Evolutionary conservation across 352 stramenopile genomes (phyloP).

Genomic region (Pythium scleroteichum): DNA sequence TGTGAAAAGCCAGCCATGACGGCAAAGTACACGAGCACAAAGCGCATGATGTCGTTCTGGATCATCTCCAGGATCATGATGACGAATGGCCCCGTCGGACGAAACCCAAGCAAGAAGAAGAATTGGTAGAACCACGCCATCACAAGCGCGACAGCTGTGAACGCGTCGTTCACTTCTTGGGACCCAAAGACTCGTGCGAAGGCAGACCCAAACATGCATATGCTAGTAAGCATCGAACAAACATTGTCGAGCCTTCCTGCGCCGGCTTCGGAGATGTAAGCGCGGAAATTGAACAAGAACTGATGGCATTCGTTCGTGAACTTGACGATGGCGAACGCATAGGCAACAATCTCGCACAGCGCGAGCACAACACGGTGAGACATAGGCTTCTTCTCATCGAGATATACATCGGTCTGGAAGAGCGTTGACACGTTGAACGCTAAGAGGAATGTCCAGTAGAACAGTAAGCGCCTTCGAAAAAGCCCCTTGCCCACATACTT

Average conservation of each 20-base stretch:
- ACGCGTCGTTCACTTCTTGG: constrained; percentile 44
- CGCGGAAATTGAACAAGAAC: constrained; percentile 40
- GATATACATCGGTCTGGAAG: constrained; percentile 40
- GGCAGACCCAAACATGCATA: constrained; percentile 37
- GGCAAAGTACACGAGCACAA: constrained; percentile 56
- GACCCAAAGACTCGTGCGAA: constrained; percentile 23
- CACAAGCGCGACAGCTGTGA: constrained; percentile 44
- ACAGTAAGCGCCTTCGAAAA: constrained; percentile 40
- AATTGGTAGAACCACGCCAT: constrained; percentile 67
- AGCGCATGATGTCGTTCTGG: constrained; percentile 54
- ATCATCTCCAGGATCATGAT: constrained; percentile 75
- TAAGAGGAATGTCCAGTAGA: constrained; percentile 41
- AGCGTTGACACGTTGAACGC: constrained; percentile 53
- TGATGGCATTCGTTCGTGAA: constrained; percentile 59
- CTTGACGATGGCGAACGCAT: constrained; percentile 40
- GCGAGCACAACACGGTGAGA: constrained; percentile 29
- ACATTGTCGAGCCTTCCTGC: constrained; percentile 57
- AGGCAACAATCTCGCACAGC: constrained; percentile 31
- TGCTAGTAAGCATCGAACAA: constrained; percentile 41
- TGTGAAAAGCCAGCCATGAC: constrained; percentile 59
- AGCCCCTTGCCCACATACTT: constrained; percentile 55
- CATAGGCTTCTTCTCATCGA: constrained; percentile 15
- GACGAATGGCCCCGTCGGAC: constrained; percentile 60
- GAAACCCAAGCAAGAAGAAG: constrained; percentile 70
- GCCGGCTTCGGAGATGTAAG: constrained; percentile 46